phyloP scores from a whole-genome alignment of 176 grass and related monocot species.

The Triticum urartu region DNA sequence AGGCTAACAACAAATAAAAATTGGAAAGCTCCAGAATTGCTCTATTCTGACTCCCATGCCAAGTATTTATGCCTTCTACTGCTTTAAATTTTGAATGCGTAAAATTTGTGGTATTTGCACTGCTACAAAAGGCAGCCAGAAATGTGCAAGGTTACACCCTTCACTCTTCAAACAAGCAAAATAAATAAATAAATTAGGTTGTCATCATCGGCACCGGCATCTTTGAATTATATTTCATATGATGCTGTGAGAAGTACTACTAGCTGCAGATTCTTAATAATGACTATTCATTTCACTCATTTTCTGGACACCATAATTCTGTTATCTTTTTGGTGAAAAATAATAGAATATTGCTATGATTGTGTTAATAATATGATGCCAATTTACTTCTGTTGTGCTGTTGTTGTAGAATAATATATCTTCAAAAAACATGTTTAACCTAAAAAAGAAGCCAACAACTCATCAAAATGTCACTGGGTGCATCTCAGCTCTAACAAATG shows the following conservation, averaged over 20 bases:
- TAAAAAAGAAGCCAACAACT: not conserved
- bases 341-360: not conserved
- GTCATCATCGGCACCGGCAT: not conserved
- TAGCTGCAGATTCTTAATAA: not conserved
- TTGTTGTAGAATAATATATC: not conserved
- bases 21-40: not conserved
- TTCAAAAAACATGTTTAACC: not conserved
- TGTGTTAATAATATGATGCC: not conserved
- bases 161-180: not conserved
- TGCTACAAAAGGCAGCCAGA: not conserved
- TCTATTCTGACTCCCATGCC: not conserved
- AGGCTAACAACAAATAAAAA: not conserved
- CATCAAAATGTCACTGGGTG: not conserved
- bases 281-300: not conserved
- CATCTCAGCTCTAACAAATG: conserved; percentile 4
- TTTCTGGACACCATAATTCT: not conserved
- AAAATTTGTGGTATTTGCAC: not conserved
- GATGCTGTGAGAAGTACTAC: not conserved
- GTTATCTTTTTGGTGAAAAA: not conserved
- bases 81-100: not conserved
- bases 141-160: not conserved
- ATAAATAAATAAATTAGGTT: not conserved
- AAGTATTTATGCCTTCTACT: not conserved
- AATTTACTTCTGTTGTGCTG: not conserved
- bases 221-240: conserved; percentile 8